Evolutionary conservation across 2,329 filamentous ascomycete species (phyloP).

Genomic region (Rachicladosporium sp.): DNA sequence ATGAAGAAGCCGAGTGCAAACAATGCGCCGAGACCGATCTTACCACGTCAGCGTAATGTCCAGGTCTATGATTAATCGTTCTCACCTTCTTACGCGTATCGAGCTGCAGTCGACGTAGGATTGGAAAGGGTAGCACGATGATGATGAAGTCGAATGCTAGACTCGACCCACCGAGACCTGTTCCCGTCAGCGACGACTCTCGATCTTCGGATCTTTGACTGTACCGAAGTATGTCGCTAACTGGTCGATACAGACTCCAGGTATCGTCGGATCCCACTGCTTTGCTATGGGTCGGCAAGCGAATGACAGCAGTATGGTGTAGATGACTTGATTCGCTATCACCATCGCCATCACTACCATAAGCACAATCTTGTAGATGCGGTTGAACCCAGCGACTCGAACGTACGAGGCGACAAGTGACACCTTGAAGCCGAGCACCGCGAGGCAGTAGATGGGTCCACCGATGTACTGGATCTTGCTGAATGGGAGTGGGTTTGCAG

Average conservation of each 20-base stretch:
- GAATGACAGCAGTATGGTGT: conserved; percentile 6
- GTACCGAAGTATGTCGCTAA: conserved; percentile 8
- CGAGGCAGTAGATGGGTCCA: conserved; percentile 9
- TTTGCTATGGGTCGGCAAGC: conserved; percentile 8
- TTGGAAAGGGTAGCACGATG: conserved; percentile 10
- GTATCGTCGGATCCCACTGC: conserved; percentile 8
- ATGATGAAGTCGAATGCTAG: conserved; percentile 10
- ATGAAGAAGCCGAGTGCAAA: conserved; percentile 41
- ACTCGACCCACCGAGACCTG: conserved; percentile 6
- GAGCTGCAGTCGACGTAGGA: conserved; percentile 9
- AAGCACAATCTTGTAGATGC: conserved; percentile 5
- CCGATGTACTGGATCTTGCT: conserved; percentile 7
- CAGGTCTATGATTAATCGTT: neutral
- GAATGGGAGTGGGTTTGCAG: conserved; percentile 4
- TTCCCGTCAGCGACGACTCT: too few species aligned
- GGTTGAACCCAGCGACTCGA: conserved; percentile 8
- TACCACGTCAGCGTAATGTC: neutral
- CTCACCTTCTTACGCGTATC: conserved; percentile 12
- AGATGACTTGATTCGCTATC: conserved; percentile 6
- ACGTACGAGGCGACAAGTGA: conserved; percentile 8
- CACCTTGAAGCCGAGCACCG: conserved; percentile 10
- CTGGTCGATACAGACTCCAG: conserved; percentile 7
- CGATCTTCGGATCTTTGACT: too few species aligned
- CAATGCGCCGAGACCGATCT: conserved; percentile 28
- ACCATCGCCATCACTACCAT: conserved; percentile 6